Evolutionary conservation across 192 early-diverging fungal species (phyloP), one percentile per base, ranked within the genome.

Genomic region (Coemansia brasiliensis): DNA sequence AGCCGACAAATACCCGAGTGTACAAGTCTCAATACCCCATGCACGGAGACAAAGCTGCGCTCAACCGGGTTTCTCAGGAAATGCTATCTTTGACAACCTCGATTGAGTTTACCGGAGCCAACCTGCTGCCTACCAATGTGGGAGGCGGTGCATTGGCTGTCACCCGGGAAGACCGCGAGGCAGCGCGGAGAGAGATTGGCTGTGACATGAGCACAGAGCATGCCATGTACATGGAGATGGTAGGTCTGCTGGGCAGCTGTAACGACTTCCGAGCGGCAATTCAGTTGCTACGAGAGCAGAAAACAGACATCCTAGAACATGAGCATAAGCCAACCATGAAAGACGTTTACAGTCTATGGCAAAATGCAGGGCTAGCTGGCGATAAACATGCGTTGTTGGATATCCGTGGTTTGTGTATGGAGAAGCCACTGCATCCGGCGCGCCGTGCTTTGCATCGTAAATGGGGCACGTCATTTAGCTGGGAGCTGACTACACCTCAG

Each of bases 241-340:
- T 87, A n/a, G 85, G 85, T 21, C 74, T 84, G 16, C 63, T 91
- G 27, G 85, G 85, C 44, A 82, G 81, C 59, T 65, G 67, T 32
- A 57, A 83, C 45, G 80, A 87, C 43, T 58, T 83, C 26, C 55
- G 63, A 10, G 55, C 75, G 24, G 81, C 81, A 1, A 52, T 86
- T 13, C 65, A 63, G n/a, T 65, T 88, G 32, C 57, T 86, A 22
- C 68, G 68, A 53, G 69, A 77, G 21, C 78, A 72, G 22, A 73
- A 84, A 46, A 49, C 35, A 7, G 72, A 42, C 0, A 70, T 67
- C 25, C 61, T 77, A 18, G 65, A 76, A 18, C 57, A 71, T 24
- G 21, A 63, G 18, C 69, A 82, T 55, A 57, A 52, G 25, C 80
- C 79, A 13, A 72, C 66, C 24, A 60, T 85, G 43, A 39, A 67